phyloP scores from a whole-genome alignment of 75 land plant genomes.

The Sequoia sempervirens region DNA sequence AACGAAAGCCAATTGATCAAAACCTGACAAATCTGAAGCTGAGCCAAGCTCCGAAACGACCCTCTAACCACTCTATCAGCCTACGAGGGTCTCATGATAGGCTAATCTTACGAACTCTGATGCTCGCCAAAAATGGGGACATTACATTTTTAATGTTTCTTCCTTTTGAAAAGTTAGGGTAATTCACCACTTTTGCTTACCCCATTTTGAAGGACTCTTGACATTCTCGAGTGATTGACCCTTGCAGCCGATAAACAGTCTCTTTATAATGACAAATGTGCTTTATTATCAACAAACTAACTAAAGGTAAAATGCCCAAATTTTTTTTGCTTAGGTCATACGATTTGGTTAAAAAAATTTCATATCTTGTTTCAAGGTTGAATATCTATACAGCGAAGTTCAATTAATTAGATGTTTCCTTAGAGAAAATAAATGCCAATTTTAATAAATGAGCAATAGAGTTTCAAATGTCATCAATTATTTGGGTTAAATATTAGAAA shows the following conservation, averaged over 20 bases:
- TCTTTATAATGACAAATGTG: background rate
- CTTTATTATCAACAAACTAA: background rate
- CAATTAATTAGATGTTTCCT: background rate
- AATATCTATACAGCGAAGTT: background rate
- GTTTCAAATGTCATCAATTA: background rate
- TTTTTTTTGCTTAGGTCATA: background rate
- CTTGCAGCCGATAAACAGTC: background rate
- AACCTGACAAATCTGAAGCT: no score
- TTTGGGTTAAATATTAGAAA: background rate
- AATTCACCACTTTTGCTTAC: background rate
- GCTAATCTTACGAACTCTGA: no score
- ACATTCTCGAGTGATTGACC: background rate
- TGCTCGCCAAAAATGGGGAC: no score
- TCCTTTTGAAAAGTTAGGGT: background rate
- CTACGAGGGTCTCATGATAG: no score
- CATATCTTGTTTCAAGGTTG: background rate
- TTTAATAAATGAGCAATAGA: background rate
- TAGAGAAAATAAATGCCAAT: background rate
- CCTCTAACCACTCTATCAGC: no score
- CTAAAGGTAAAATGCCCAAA: background rate
- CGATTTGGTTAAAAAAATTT: background rate
- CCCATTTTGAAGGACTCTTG: background rate
- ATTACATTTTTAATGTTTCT: background rate
- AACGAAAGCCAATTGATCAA: no score
- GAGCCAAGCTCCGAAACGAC: no score